Evolutionary conservation across 2,329 filamentous ascomycete genomes (phyloP), one percentile per base, ranked within the genome.

Genomic region (Colletotrichum chlorophyti): DNA sequence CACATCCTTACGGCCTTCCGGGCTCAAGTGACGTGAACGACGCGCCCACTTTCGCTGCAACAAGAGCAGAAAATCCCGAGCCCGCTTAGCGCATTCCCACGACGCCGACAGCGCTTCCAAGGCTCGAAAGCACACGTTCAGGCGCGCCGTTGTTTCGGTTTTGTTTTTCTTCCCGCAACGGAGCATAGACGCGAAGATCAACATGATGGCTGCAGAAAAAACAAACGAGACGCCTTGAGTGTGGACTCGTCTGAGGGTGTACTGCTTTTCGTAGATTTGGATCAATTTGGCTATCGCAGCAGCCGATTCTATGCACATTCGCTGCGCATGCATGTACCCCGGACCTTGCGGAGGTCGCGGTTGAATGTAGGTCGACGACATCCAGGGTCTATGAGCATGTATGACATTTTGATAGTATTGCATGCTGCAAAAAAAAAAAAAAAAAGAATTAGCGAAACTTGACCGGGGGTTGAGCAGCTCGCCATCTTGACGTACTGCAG

Each of bases 361-460:
- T 10, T 58, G 53, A 6, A 57, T 59, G 45, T 64, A 64, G n/a
- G 50, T 64, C 14, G 63, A 60, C 5, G 67, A 68, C 65, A 69
- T 67, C 63, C 63, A 69, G 1, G 67, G 67, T 6, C 65, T 49
- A 43, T 69, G 66, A 7, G 63, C 48, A 32, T 68, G 62, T 23
- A 69, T 68, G 1, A 61, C 29, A n/a, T 52, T 67, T 37, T 67
- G 65, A 42, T 67, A 62, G 24, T 67, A 69, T 58, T 68, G 66
- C 67, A 69, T 69, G 38, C 67, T 69, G 17, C 15, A 10, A 4
- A 23, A 6, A 3, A 17, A 8, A 15, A 19, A 17, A 3, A 6
- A 3, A 17, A 8, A 15, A 19, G 14, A 3, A 17, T 53, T 19
- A 55, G 40, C 3, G 3, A 31, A 4, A 11, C 17, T 5, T 3